Percentiles rank a stretch among this genome's conserved stretches.
phyloP scores from a whole-genome alignment of 208 protist species.

The Leishmania lainsoni region DNA sequence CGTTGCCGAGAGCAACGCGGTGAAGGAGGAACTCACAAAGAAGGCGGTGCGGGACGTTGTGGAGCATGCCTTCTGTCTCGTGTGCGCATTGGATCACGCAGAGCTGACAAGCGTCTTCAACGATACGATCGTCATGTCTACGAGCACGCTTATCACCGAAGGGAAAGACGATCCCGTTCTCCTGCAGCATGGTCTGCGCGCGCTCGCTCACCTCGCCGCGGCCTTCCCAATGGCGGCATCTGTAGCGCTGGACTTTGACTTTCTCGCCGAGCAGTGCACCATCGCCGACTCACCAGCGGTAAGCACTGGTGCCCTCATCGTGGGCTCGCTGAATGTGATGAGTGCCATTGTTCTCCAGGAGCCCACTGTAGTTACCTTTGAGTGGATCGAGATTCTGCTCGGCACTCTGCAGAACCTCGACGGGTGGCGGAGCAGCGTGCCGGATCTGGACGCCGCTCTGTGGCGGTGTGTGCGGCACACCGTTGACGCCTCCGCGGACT shows the following conservation, averaged over 20 bases:
- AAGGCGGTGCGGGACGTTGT: conserved; percentile 11
- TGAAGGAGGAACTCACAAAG: conserved; percentile 25
- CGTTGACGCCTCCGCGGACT: conserved; percentile 60
- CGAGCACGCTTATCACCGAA: conserved; percentile 53
- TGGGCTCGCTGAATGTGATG: conserved; percentile 73
- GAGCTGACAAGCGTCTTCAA: conserved; percentile 27
- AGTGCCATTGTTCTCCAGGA: conserved; percentile 45
- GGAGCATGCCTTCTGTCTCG: conserved; percentile 18
- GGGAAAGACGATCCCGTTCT: conserved; percentile 27
- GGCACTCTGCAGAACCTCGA: conserved; percentile 25
- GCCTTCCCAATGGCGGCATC: conserved; percentile 62
- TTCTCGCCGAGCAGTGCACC: conserved; percentile 43
- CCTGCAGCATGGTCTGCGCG: conserved; percentile 32
- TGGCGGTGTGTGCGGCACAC: conserved; percentile 49
- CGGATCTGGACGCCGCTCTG: conserved; percentile 25
- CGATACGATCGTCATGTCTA: conserved; percentile 34
- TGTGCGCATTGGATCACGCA: conserved; percentile 28
- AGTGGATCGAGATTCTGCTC: conserved; percentile 79
- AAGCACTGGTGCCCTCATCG: conserved; percentile 37
- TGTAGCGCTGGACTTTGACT: conserved; percentile 70
- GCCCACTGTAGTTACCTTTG: conserved; percentile 66
- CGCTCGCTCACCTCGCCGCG: conserved; percentile 41
- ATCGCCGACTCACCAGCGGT: conserved; percentile 13
- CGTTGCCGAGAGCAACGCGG: conserved; percentile 16
- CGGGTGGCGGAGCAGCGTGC: conserved; percentile 18